phyloP scores from a whole-genome alignment of 192 early-diverging fungal genomes.

The Ambispora gerdemannii region DNA sequence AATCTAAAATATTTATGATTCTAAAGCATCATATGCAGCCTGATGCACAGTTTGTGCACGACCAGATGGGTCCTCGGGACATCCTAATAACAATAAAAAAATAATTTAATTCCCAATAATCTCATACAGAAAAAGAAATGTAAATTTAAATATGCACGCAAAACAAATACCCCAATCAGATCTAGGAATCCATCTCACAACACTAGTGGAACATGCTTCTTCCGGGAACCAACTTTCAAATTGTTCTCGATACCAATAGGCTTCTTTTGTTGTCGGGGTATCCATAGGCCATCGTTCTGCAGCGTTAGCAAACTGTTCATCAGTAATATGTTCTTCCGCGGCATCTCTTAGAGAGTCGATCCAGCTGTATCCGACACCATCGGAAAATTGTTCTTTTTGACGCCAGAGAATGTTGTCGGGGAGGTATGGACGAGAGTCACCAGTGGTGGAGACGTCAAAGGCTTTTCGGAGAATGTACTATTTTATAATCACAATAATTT shows the following conservation, averaged over 20 bases:
- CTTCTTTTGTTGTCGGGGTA: conserved; percentile 94
- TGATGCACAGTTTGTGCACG: conserved; percentile 93
- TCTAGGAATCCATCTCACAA: conserved; percentile 95
- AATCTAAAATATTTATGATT: no score
- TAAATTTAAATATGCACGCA: background rate
- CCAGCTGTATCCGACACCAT: conserved; percentile 98
- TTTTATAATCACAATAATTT: no score
- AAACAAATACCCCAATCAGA: conserved; percentile 76
- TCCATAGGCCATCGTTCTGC: conserved; percentile 76
- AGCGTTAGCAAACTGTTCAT: conserved; percentile 70
- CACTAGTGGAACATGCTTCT: conserved; percentile 81
- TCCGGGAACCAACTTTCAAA: conserved; percentile 96
- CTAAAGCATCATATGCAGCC: conserved; percentile 56
- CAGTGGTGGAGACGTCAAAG: conserved; percentile 84
- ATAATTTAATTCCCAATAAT: no score
- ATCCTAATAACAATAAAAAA: conserved; percentile 43
- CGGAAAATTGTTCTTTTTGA: conserved; percentile 99
- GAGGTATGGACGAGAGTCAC: conserved; percentile 69
- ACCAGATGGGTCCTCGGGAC: conserved; percentile 95
- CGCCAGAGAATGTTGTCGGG: conserved; percentile 91
- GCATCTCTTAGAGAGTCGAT: conserved; percentile 91
- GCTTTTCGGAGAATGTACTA: conserved; percentile 87
- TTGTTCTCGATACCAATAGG: conserved; percentile 88
- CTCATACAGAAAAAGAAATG: conserved; percentile 9
- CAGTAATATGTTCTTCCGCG: conserved; percentile 66